Base-by-base conservation (phyloP, 2,329 filamentous ascomycete species). In the Xylaria sp. region DNA sequence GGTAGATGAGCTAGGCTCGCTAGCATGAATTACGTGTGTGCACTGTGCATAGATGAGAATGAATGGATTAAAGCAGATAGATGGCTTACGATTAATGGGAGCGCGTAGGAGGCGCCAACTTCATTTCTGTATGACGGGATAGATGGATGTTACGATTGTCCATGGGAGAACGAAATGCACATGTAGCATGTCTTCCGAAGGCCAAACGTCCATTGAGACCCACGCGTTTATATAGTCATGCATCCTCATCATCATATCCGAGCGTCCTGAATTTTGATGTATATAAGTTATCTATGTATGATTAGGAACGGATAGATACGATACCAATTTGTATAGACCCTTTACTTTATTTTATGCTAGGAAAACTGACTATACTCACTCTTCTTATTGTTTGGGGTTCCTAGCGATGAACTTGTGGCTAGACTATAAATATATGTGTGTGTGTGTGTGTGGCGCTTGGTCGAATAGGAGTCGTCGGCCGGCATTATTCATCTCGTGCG, bases 31-130 rank as follows among this genome's bases (percentile, higher is more conserved):
- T 55, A 29, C 27, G 25, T 63, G 51, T 27, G 60, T 45, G 22
- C n/a, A n/a, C n/a, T 31, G 7, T 27, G 45, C n/a, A n/a, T n/a
- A n/a, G 44, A 33, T 44, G 31, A 20, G 27, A 27, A 51, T 44
- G 27, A 45, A 36, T 20, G 53, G 38, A 51, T 10, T 7, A 9
- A 50, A 44, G 13, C 22, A 5, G 7, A 20, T 11, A 5, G 31
- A 42, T 38, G 33, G 29, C 15, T 62, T 55, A 55, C 59, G 61
- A 64, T 6, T 33, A 29, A 42, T 22, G 17, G 17, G 55, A 31
- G 38, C 5, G 38, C 22, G 36, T 36, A 22, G 61, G 1, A 1
- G 36, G 22, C 36, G 36, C 22, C n/a, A 20, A 45, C 22, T 22
- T 44, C 20, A n/a, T n/a, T 20, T 36, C 31, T 33, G 2, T 39